Percentiles rank a stretch among this genome's conserved stretches.
These are phyloP conservation scores for Avena atlantica DNA, from an alignment of 176 grass and related monocot genomes.

Conservation along the genomic window DNA sequence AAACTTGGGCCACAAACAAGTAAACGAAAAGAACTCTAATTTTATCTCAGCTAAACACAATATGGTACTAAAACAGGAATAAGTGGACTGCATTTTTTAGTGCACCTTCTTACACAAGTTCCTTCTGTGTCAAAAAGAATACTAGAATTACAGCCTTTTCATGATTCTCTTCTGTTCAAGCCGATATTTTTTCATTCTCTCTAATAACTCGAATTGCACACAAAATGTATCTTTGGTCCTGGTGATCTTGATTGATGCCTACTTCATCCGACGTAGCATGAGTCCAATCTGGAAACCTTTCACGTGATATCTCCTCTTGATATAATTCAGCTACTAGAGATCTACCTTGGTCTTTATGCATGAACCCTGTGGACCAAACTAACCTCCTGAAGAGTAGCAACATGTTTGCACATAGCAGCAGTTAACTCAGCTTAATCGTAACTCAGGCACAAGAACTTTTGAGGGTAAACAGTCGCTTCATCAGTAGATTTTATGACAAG, in stretches of 20 bases:
- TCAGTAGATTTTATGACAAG: constrained; percentile 9
- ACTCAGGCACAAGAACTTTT: constrained; percentile 3
- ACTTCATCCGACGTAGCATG: constrained; percentile 8
- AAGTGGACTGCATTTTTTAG: not conserved
- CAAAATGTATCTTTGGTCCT: not conserved
- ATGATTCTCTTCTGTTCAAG: constrained; percentile 1
- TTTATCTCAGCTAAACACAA: not conserved
- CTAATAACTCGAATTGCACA: not conserved
- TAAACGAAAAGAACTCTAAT: not conserved
- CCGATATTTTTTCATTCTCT: constrained; percentile 3
- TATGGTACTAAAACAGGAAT: constrained; percentile 9
- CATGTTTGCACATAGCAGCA: not conserved
- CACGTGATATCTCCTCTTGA: not conserved
- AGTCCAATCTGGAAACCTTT: constrained; percentile 12
- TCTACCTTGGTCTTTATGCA: constrained; percentile 8
- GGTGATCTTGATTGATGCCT: not conserved
- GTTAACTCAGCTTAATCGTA: not conserved
- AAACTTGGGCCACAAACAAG: not conserved
- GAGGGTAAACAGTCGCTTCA: not conserved
- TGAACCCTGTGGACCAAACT: not conserved
- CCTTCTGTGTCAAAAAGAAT: not conserved
- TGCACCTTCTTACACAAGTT: constrained; percentile 21
- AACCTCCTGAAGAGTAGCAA: not conserved
- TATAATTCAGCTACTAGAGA: constrained; percentile 19
- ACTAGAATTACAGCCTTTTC: not conserved